These are phyloP conservation scores for Hypoxylon sp. DNA, from an alignment of 2,329 filamentous ascomycete genomes.

Conservation along the genomic window DNA sequence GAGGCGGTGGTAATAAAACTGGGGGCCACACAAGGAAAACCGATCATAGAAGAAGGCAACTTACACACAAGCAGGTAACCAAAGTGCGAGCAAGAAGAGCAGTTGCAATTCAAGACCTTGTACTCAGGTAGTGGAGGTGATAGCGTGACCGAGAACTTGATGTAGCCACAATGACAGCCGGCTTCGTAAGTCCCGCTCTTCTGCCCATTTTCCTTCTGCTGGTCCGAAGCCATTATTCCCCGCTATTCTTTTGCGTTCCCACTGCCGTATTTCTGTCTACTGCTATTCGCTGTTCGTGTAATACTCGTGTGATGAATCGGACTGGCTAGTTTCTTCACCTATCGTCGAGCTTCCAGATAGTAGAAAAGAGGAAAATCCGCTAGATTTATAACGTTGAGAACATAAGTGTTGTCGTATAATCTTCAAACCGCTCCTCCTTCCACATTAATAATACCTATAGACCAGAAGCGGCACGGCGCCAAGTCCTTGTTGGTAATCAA, in stretches of 20 bases:
- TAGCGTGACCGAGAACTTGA: conserved; percentile 64
- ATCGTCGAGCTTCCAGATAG: not conserved
- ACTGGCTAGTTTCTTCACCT: not conserved
- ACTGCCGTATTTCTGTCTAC: not conserved
- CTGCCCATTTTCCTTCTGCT: conserved; percentile 3
- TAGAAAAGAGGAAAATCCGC: not conserved
- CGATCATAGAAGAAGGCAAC: conserved; percentile 34
- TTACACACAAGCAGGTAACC: conserved; percentile 67
- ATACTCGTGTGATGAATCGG: not conserved
- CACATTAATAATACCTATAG: not conserved
- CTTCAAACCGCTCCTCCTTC: not conserved
- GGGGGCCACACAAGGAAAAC: not conserved
- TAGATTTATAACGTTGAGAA: not conserved
- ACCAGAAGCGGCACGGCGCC: not conserved
- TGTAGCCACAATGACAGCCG: conserved; percentile 68
- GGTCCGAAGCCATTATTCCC: conserved; percentile 25
- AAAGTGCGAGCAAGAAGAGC: conserved; percentile 66
- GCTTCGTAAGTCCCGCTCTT: conserved; percentile 61
- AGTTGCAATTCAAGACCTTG: conserved; percentile 66
- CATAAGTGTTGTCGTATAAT: not conserved
- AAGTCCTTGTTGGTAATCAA: not conserved
- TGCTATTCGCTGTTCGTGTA: not conserved
- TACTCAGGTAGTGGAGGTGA: conserved; percentile 64
- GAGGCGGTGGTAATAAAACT: too few relatives aligned
- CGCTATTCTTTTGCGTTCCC: not conserved